These are phyloP conservation scores for Immersiella caudata DNA, from an alignment of 495 filamentous ascomycete species.

Conservation along the genomic window DNA sequence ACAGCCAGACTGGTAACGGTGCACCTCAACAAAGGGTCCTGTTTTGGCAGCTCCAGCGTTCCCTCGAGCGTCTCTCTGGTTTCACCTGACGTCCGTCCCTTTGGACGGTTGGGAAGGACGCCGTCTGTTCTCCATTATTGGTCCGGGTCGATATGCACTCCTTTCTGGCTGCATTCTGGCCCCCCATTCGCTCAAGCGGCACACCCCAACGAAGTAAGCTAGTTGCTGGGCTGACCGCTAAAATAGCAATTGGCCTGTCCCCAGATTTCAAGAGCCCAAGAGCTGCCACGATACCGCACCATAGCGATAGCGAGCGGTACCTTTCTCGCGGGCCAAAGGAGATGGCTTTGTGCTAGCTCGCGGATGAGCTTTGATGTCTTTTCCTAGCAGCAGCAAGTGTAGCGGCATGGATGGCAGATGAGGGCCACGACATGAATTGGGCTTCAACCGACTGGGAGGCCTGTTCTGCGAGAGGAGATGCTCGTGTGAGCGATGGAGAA, in stretches of 20 bases:
- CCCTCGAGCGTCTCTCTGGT: conserved; percentile 30
- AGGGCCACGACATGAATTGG: background rate
- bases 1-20: background rate
- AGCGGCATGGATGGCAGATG: background rate
- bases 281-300: conserved; percentile 20
- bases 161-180: conserved; percentile 31
- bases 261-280: background rate
- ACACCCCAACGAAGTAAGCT: background rate
- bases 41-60: conserved; percentile 6
- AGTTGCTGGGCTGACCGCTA: conserved; percentile 27
- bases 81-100: conserved; percentile 25
- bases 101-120: background rate
- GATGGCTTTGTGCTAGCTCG: background rate
- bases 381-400: background rate
- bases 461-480: background rate
- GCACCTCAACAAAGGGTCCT: conserved; percentile 1
- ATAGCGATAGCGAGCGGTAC: conserved; percentile 4
- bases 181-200: conserved; percentile 18
- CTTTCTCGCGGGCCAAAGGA: background rate
- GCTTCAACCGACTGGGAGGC: background rate
- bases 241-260: conserved; percentile 23
- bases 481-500: background rate
- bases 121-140: conserved; percentile 18
- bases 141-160: conserved; percentile 30
- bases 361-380: too few relatives aligned